Evolutionary conservation across 495 filamentous ascomycete species (phyloP).

Genomic region (Melanomma pulvis-pyrius): DNA sequence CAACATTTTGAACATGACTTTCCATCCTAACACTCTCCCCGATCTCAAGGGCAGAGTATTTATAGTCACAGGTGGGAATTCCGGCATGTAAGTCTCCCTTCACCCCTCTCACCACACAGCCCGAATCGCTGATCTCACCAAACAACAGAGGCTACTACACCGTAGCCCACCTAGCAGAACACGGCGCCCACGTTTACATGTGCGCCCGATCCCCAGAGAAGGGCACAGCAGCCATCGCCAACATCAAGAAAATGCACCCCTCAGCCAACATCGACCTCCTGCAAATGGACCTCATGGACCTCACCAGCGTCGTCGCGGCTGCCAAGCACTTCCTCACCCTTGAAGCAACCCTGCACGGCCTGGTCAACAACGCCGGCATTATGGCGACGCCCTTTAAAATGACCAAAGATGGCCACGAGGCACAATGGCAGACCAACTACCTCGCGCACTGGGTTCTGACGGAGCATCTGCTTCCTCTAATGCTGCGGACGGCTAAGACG

Average conservation of each 20-base stretch:
- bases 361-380: constrained; percentile 27
- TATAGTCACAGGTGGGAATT: constrained; percentile 27
- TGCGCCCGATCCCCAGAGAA: constrained; percentile 46
- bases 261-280: constrained; percentile 48
- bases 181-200: constrained; percentile 52
- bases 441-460: constrained; percentile 52
- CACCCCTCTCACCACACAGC: constrained; percentile 13
- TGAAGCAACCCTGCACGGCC: constrained; percentile 32
- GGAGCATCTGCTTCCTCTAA: constrained; percentile 46
- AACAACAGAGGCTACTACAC: constrained; percentile 45
- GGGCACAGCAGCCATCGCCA: constrained; percentile 44
- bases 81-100: constrained; percentile 46
- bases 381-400: constrained; percentile 27
- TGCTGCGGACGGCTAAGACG: constrained; percentile 39
- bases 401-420: constrained; percentile 42
- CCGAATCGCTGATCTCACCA: constrained; percentile 28
- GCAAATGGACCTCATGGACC: constrained; percentile 49
- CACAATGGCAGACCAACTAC: constrained; percentile 51
- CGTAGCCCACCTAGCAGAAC: constrained; percentile 46
- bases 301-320: constrained; percentile 43
- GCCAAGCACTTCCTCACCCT: constrained; percentile 35
- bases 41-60: constrained; percentile 16
- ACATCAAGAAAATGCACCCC: constrained; percentile 45
- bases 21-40: constrained; percentile 47
- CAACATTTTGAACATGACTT: constrained; percentile 41